Evolutionary conservation across 1,284 basidiomycete species (phyloP).

Genomic region (Marasmius oreades): DNA sequence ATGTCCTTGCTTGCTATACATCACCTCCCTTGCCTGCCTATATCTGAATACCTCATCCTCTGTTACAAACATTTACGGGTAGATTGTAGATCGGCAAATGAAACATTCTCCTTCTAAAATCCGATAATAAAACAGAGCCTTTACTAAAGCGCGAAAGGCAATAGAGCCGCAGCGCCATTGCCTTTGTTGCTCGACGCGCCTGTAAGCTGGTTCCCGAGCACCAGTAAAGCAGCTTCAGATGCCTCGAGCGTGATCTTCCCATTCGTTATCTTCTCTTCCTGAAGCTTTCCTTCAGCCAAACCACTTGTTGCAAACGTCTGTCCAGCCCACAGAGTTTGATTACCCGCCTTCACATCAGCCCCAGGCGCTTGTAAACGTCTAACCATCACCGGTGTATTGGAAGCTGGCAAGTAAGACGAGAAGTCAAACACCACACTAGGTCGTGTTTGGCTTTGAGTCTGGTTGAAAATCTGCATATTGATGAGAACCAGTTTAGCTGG

Average conservation of each 20-base stretch:
- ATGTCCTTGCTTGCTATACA: too few species aligned
- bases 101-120: too few species aligned
- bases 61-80: too few species aligned
- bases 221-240: constrained; percentile 41
- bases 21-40: too few species aligned
- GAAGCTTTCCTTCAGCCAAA: constrained; percentile 30
- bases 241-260: constrained; percentile 35
- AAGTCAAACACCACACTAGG: constrained; percentile 41
- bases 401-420: constrained; percentile 30
- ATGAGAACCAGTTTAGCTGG: constrained; percentile 44
- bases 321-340: constrained; percentile 45
- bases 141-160: too few species aligned
- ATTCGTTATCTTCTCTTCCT: constrained; percentile 33
- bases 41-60: too few species aligned
- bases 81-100: too few species aligned
- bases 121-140: too few species aligned
- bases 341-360: constrained; percentile 39
- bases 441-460: constrained; percentile 34
- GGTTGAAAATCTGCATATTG: constrained; percentile 46
- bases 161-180: background rate
- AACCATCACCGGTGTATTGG: constrained; percentile 26
- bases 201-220: constrained; percentile 1
- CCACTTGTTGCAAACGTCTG: constrained; percentile 40
- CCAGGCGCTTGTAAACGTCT: constrained; percentile 42
- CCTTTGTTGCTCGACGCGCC: background rate